These are phyloP conservation scores for Aureobasidium sp. DNA, from an alignment of 2,329 filamentous ascomycete species.

Conservation along the genomic window DNA sequence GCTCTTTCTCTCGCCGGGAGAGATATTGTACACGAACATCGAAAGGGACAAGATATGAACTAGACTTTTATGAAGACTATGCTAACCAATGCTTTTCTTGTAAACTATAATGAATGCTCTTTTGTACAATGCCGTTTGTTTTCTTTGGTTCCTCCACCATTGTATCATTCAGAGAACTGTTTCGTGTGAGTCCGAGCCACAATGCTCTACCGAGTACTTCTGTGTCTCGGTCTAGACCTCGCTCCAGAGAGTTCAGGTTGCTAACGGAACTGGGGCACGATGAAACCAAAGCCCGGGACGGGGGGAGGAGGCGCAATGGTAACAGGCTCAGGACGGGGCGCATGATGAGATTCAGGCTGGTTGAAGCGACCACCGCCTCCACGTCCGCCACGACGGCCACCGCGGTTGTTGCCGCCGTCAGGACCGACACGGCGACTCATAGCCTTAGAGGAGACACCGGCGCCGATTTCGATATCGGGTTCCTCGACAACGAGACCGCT, in stretches of 20 bases:
- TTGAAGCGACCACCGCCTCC: constrained; percentile 21
- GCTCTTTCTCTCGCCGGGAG: not conserved
- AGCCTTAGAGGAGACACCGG: constrained; percentile 86
- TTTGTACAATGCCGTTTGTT: not conserved
- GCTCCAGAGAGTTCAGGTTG: not conserved
- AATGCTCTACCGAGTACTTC: not conserved
- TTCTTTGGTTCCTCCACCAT: not conserved
- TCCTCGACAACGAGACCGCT: constrained; percentile 87
- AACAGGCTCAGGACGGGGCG: constrained; percentile 29
- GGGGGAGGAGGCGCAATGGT: constrained; percentile 34
- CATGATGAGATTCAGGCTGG: constrained; percentile 14
- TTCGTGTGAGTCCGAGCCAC: not conserved
- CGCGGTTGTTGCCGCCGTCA: constrained; percentile 24
- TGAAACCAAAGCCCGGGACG: constrained; percentile 35
- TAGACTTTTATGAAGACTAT: not conserved
- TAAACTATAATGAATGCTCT: not conserved
- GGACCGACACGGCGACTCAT: constrained; percentile 33
- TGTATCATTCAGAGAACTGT: not conserved
- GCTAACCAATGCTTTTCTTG: not conserved
- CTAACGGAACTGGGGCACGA: constrained; percentile 19
- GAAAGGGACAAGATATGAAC: not conserved
- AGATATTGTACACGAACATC: not conserved
- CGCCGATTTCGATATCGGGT: constrained; percentile 96
- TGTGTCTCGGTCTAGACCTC: not conserved
- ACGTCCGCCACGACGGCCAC: constrained; percentile 28